phyloP scores from a whole-genome alignment of 2,329 filamentous ascomycete species.

The Paraconiothyrium brasiliense region DNA sequence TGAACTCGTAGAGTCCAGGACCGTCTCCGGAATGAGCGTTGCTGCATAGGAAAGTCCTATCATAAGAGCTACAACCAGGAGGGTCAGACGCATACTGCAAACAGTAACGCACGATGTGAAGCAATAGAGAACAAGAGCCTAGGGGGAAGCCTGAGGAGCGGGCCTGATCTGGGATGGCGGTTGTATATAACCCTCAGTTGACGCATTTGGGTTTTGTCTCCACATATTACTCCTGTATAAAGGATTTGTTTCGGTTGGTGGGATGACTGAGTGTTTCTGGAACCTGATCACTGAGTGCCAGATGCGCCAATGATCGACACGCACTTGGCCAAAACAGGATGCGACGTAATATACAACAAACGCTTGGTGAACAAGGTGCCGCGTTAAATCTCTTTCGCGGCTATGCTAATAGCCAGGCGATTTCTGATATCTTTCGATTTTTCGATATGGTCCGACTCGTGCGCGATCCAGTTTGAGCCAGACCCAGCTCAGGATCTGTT shows the following conservation, averaged over 20 bases:
- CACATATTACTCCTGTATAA: constrained; percentile 15
- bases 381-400: neutral
- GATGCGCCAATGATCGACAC: constrained; percentile 8
- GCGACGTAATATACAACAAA: constrained; percentile 11
- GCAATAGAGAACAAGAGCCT: neutral
- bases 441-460: neutral
- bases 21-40: constrained; percentile 38
- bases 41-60: constrained; percentile 20
- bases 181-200: neutral
- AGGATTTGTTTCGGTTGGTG: constrained; percentile 18
- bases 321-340: constrained; percentile 5
- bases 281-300: constrained; percentile 10
- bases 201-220: neutral
- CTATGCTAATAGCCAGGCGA: neutral
- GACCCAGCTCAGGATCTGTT: neutral
- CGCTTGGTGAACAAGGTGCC: neutral
- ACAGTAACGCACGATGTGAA: neutral
- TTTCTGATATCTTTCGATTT: neutral
- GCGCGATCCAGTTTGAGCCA: neutral
- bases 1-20: constrained; percentile 42
- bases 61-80: neutral
- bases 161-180: neutral
- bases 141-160: neutral
- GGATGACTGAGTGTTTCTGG: constrained; percentile 10
- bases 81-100: constrained; percentile 6